Conservation (phyloP, 1,284 basidiomycete genomes). For the Sutorius eximius region DNA sequence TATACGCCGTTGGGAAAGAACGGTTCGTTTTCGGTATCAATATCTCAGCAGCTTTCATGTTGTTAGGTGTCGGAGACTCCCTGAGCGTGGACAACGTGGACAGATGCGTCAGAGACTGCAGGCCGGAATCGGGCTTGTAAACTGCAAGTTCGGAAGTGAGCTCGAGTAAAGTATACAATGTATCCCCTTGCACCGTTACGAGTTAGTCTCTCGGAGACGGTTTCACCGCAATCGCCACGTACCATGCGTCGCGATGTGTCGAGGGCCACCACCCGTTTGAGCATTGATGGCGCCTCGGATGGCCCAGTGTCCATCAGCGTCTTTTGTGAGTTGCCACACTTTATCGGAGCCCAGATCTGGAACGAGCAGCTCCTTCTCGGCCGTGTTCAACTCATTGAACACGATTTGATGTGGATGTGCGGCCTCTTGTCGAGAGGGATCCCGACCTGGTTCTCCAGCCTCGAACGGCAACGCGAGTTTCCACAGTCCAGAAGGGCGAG, state of each 20-base stretch:
- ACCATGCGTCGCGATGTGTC: slow-evolving; percentile 66
- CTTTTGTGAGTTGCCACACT: slow-evolving; percentile 54
- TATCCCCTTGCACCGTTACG: slow-evolving; percentile 40
- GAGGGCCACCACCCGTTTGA: slow-evolving; percentile 60
- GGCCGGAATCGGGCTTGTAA: slow-evolving; percentile 46
- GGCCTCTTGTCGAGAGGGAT: slow-evolving; percentile 57
- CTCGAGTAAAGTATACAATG: slow-evolving; percentile 66
- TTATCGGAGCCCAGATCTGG: slow-evolving; percentile 71
- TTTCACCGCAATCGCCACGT: slow-evolving; percentile 23
- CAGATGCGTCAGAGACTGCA: slow-evolving; percentile 23
- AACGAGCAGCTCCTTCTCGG: slow-evolving; percentile 57
- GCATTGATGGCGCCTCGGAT: slow-evolving; percentile 45
- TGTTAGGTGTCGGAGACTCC: slow-evolving; percentile 43
- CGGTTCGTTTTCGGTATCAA: slow-evolving; percentile 48
- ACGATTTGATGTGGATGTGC: slow-evolving; percentile 72
- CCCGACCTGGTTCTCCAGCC: slow-evolving; percentile 51
- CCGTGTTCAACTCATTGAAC: slow-evolving; percentile 36
- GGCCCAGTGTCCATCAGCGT: slow-evolving; percentile 45
- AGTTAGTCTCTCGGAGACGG: not conserved
- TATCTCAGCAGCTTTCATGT: slow-evolving; percentile 56
- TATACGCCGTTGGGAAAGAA: slow-evolving; percentile 45
- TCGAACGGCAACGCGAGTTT: slow-evolving; percentile 42
- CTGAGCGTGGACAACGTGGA: slow-evolving; percentile 44
- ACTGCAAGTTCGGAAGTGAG: slow-evolving; percentile 55
- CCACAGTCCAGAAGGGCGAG: slow-evolving; percentile 33